These are phyloP conservation scores for Xylaria sp. DNA, from an alignment of 2,329 filamentous ascomycete genomes.

Conservation along the genomic window DNA sequence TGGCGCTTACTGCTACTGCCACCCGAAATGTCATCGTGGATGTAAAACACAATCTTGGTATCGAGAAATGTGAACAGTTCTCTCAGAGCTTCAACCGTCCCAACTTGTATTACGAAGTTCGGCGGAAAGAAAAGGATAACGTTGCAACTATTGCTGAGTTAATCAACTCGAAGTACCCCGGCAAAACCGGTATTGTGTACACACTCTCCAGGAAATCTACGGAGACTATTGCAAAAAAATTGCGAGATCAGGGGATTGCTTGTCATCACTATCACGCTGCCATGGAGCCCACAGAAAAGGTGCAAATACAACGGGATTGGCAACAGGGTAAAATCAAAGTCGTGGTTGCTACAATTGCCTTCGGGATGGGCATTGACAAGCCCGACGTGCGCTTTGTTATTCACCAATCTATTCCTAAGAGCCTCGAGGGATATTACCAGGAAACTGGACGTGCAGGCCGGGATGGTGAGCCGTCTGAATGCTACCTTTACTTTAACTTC, in stretches of 20 bases:
- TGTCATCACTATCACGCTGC: slow-evolving; percentile 89
- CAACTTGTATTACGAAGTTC: slow-evolving; percentile 90
- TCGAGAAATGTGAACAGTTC: slow-evolving; percentile 81
- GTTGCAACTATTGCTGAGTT: slow-evolving; percentile 67
- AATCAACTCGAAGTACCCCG: slow-evolving; percentile 76
- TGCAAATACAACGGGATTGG: slow-evolving; percentile 80
- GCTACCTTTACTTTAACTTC: slow-evolving; percentile 90
- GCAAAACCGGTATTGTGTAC: slow-evolving; percentile 90
- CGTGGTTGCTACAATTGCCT: slow-evolving; percentile 97
- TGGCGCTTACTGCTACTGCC: slow-evolving; percentile 95
- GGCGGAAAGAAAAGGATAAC: slow-evolving; percentile 72
- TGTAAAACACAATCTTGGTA: slow-evolving; percentile 90
- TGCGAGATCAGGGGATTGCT: slow-evolving; percentile 72
- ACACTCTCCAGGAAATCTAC: slow-evolving; percentile 87
- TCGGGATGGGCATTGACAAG: slow-evolving; percentile 99
- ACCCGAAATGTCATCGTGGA: slow-evolving; percentile 93
- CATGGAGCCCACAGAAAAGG: slow-evolving; percentile 75
- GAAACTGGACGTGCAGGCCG: slow-evolving; percentile 95
- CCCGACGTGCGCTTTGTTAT: slow-evolving; percentile 96
- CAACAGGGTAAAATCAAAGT: slow-evolving; percentile 83
- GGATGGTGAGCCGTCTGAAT: slow-evolving; percentile 87
- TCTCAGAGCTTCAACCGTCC: slow-evolving; percentile 97
- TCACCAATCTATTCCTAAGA: slow-evolving; percentile 92
- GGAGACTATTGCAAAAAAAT: slow-evolving; percentile 79
- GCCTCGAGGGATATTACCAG: slow-evolving; percentile 96